Evolutionary conservation across 2,329 filamentous ascomycete genomes (phyloP), one percentile per base, ranked within the genome.

Genomic region (Colletotrichum shisoi): DNA sequence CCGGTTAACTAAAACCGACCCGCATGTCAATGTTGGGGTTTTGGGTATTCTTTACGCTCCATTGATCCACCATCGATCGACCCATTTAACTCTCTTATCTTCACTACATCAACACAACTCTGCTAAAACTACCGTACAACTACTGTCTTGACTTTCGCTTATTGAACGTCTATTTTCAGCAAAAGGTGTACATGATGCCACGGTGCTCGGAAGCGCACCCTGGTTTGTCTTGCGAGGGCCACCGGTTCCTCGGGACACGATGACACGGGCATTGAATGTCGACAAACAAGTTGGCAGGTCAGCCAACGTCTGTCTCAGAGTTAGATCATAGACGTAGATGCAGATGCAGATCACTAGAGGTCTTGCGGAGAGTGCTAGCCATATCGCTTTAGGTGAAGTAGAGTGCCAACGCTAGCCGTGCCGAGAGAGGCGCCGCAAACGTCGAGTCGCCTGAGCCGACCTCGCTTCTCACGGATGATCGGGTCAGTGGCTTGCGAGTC

Each of bases 391-490:
- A 31, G 31, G 37, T 51, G 44, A 19, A 34, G 39, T 49, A 40
- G 34, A 12, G 44, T n/a, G 42, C 21, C 56, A 39, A 48, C 48
- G 45, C 40, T 31, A 53, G 48, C 48, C 46, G 49, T 56, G n/a
- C 49, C 49, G 19, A 42, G 42, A 44, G 59, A 46, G 42, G 34
- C 34, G 39, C 58, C 42, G 17, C 19, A 40, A 66, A 57, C 2
- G 15, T 62, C 52, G n/a, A 57, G 19, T 60, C 45, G 37, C 40
- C 46, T 42, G 46, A 27, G 31, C 27, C 24, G 52, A 19, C 46
- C 34, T 63, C 24, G 40, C 53, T 63, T 42, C 63, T 52, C 40
- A 45, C 21, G 45, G 39, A 63, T 57, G 45, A 63, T 58, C 53
- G 42, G 60, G 58, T 46, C 53, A 63, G 52, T 67, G 52, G 52